These are phyloP conservation scores for Tricholoma sp. DNA, from an alignment of 768 basidiomycete species.

Conservation along the genomic window DNA sequence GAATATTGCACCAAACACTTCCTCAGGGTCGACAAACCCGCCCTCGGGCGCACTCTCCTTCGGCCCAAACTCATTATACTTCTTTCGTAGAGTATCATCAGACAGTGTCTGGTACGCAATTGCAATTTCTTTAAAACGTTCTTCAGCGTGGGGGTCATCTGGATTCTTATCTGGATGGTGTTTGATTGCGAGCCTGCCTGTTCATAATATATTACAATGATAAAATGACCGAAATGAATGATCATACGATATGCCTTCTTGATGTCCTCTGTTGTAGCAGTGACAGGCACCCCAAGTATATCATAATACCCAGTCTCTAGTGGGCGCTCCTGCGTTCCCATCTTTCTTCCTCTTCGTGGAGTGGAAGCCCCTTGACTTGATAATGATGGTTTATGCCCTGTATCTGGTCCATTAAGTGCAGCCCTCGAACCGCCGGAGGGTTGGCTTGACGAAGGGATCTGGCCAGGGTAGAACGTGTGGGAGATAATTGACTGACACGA, in stretches of 20 bases:
- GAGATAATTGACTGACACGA: slow-evolving; percentile 54
- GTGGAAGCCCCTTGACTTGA: slow-evolving; percentile 20
- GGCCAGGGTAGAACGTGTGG: slow-evolving; percentile 65
- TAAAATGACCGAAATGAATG: neutral
- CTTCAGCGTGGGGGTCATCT: slow-evolving; percentile 79
- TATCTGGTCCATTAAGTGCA: slow-evolving; percentile 7
- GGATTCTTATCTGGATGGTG: slow-evolving; percentile 92
- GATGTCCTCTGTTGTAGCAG: slow-evolving; percentile 77
- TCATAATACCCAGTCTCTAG: slow-evolving; percentile 92
- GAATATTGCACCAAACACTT: slow-evolving; percentile 78
- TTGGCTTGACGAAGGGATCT: slow-evolving; percentile 36
- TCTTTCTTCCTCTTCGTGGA: slow-evolving; percentile 60
- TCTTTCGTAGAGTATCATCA: slow-evolving; percentile 66
- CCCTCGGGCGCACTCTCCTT: slow-evolving; percentile 81
- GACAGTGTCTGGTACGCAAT: slow-evolving; percentile 87
- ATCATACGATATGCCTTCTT: slow-evolving; percentile 85
- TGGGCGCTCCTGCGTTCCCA: slow-evolving; percentile 84
- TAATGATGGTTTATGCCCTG: slow-evolving; percentile 15
- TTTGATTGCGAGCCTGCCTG: slow-evolving; percentile 83
- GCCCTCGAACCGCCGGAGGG: neutral
- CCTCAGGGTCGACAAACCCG: slow-evolving; percentile 84
- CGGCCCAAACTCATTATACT: slow-evolving; percentile 89
- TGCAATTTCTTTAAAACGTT: slow-evolving; percentile 86
- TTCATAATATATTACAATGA: slow-evolving; percentile 4
- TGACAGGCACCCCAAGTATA: slow-evolving; percentile 66